phyloP scores from a whole-genome alignment of 495 filamentous ascomycete genomes.

The Penicillium riverlandense region DNA sequence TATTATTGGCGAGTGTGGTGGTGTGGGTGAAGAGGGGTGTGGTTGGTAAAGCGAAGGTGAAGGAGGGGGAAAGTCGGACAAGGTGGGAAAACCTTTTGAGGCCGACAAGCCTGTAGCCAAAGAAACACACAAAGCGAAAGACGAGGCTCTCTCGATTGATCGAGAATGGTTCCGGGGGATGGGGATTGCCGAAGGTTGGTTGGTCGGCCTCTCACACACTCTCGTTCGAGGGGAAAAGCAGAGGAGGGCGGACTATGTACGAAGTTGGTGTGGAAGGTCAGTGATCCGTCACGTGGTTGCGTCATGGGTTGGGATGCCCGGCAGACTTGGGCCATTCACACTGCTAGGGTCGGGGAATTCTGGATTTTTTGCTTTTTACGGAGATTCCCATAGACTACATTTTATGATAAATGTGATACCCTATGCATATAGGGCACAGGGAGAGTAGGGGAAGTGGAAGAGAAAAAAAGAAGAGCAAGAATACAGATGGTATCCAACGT shows the following conservation, averaged over 20 bases:
- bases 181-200: too few relatives aligned
- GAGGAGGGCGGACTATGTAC: constrained; percentile 12
- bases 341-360: not conserved
- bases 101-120: constrained; percentile 6
- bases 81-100: constrained; percentile 18
- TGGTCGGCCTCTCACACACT: constrained; percentile 9
- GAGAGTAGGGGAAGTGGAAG: not conserved
- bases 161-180: constrained; percentile 6
- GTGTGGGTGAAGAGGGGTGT: constrained; percentile 20
- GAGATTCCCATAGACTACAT: not conserved
- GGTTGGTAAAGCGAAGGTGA: constrained; percentile 16
- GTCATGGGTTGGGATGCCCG: constrained; percentile 29
- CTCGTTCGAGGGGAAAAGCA: constrained; percentile 22
- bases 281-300: constrained; percentile 36
- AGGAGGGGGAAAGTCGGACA: constrained; percentile 14
- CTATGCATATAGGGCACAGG: not conserved
- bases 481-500: constrained; percentile 3
- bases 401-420: too few relatives aligned
- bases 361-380: not conserved
- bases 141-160: constrained; percentile 4
- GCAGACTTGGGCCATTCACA: constrained; percentile 8
- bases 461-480: not conserved
- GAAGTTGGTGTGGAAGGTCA: constrained; percentile 14
- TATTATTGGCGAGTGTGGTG: constrained; percentile 3
- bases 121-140: not conserved